Conservation (phyloP, 768 basidiomycete species). For the Lentinula aciculospora region DNA sequence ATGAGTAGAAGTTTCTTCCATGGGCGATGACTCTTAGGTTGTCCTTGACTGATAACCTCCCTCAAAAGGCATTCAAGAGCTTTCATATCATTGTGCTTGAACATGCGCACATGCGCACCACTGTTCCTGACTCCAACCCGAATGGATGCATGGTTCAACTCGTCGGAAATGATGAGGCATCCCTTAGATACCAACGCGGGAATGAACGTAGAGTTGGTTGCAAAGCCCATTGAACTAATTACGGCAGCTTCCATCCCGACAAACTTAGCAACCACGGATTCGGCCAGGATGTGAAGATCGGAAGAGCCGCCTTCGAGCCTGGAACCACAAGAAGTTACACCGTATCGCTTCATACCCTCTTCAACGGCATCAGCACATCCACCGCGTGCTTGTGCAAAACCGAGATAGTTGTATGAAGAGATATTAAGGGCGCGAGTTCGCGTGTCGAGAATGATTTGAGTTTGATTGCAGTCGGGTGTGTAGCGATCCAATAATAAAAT, state of each 20-base stretch:
- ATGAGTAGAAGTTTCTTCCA: slow-evolving; percentile 98
- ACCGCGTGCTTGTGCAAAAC: slow-evolving; percentile 90
- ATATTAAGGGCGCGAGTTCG: slow-evolving; percentile 91
- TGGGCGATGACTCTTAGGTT: slow-evolving; percentile 95
- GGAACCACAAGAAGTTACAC: slow-evolving; percentile 69
- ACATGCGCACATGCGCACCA: slow-evolving; percentile 85
- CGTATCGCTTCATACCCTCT: slow-evolving; percentile 74
- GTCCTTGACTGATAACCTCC: slow-evolving; percentile 94
- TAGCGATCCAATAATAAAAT: slow-evolving; percentile 81
- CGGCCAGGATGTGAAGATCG: slow-evolving; percentile 76
- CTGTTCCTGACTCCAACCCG: slow-evolving; percentile 87
- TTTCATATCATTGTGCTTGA: slow-evolving; percentile 95
- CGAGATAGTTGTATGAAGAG: slow-evolving; percentile 98
- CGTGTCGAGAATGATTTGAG: slow-evolving; percentile 70
- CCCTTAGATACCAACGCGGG: slow-evolving; percentile 90
- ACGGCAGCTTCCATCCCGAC: slow-evolving; percentile 87
- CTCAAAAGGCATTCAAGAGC: slow-evolving; percentile 74
- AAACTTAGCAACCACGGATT: slow-evolving; percentile 87
- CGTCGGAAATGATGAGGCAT: slow-evolving; percentile 93
- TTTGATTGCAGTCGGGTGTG: slow-evolving; percentile 76
- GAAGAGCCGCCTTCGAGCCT: slow-evolving; percentile 82
- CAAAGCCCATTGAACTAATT: slow-evolving; percentile 94
- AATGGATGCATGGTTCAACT: slow-evolving; percentile 94
- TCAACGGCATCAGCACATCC: slow-evolving; percentile 95
- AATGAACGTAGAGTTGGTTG: slow-evolving; percentile 90